Evolutionary conservation across 176 grass and related monocot genomes (phyloP), one percentile per base, ranked within the genome.

Genomic region (Carex cristatella): DNA sequence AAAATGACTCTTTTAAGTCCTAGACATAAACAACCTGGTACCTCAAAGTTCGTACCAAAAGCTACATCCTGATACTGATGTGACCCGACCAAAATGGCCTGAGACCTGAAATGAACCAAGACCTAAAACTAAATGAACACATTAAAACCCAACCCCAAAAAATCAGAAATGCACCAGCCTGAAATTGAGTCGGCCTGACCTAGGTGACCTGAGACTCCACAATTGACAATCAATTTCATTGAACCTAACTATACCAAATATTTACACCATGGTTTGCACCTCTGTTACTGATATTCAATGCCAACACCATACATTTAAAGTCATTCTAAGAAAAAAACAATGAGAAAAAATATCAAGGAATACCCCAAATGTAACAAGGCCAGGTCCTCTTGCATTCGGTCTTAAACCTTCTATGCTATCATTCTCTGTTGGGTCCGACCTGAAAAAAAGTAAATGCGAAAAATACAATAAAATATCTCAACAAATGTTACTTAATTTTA

Each of bases 341-440:
- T 69, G 78, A 38, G 16, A 79, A 37, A 79, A 63, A 49, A 79
- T 46, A 86, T 27, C 30, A 42, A 28, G 10, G 30, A 79, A 62
- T 98, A 98, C 96, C 95, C 95, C 96, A 89, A 98, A 98, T 59
- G 91, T 94, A 61, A 95, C 96, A 60, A 98, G 85, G 38, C 96
- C 96, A 65, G 96, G 96, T 73, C 96, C 96, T 86, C 96, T 91
- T 87, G 96, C 96, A 94, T 98, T 98, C 89, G 96, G 93, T 89
- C 95, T 94, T 75, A 98, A 90, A 85, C 96, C 96, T 80, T 98
- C 96, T 73, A 98, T 81, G 16, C 96, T 98, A 81, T 98, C 96
- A 84, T 98, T 98, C 82, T 98, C 96, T 51, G 96, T 98, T 83
- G 96, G 93, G 89, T 98, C 96, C 40, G 96, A 98, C 96, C 96